Percentiles rank a stretch among this genome's conserved stretches.
phyloP scores from a whole-genome alignment of 768 basidiomycete species.

The Suillus spraguei region DNA sequence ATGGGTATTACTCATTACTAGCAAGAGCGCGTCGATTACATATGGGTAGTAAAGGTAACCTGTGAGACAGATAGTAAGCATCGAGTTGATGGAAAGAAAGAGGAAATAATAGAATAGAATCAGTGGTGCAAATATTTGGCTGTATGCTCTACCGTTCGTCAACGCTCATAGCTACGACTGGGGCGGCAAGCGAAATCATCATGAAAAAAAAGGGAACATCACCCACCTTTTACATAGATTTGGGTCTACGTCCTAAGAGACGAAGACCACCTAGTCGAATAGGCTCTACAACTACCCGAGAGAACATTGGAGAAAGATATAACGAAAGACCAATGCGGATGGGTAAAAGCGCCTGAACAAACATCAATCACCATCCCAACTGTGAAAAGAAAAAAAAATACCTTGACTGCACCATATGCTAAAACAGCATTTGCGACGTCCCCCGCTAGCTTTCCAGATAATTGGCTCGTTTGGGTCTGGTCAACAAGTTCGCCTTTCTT shows the following conservation, averaged over 20 bases:
- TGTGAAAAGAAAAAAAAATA: slow-evolving; percentile 30
- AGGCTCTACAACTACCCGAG: slow-evolving; percentile 67
- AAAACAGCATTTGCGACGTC: slow-evolving; percentile 83
- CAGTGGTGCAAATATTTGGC: slow-evolving; percentile 73
- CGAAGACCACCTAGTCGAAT: slow-evolving; percentile 36
- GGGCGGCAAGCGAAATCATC: slow-evolving; percentile 78
- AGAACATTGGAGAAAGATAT: slow-evolving; percentile 74
- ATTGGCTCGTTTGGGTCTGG: slow-evolving; percentile 4
- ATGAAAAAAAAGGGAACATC: slow-evolving; percentile 20
- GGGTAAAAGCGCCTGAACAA: slow-evolving; percentile 56
- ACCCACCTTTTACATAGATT: slow-evolving; percentile 33
- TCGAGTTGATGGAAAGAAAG: not conserved
- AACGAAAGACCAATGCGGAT: slow-evolving; percentile 71
- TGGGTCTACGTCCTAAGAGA: slow-evolving; percentile 11
- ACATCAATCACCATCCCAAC: not conserved
- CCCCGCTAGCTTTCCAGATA: slow-evolving; percentile 55
- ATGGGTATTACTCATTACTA: not conserved
- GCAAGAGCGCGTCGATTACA: not conserved
- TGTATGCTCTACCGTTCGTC: slow-evolving; percentile 68
- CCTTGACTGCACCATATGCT: slow-evolving; percentile 83
- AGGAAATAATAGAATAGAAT: slow-evolving; percentile 29
- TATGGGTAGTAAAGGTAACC: not conserved
- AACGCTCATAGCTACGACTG: slow-evolving; percentile 66
- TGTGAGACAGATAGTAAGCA: not conserved
- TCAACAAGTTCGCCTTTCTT: slow-evolving; percentile 44